These are phyloP conservation scores for Thuidium tamariscinum DNA, from an alignment of 225 moss, liverwort and hornwort genomes.

Conservation along the genomic window DNA sequence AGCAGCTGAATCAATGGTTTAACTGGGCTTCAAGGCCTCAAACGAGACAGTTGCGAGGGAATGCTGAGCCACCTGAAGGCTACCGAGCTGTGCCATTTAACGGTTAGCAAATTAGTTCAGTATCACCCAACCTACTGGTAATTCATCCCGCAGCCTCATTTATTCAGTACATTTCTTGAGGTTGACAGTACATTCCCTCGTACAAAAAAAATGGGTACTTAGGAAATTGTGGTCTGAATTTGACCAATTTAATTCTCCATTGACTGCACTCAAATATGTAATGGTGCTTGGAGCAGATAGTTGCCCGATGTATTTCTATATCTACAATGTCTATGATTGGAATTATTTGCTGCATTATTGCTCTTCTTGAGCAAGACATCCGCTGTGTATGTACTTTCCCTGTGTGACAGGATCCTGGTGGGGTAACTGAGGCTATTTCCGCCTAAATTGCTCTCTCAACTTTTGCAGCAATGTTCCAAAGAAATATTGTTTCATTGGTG, in stretches of 20 bases:
- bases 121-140: neutral
- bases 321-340: neutral
- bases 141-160: neutral
- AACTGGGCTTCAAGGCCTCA: conserved; percentile 30
- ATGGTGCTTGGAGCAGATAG: neutral
- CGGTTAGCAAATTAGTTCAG: conserved; percentile 10
- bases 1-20: conserved; percentile 66
- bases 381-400: neutral
- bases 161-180: neutral
- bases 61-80: conserved; percentile 20
- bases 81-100: conserved; percentile 38
- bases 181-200: neutral
- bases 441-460: neutral
- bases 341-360: neutral
- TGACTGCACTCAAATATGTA: neutral
- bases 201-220: neutral
- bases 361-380: neutral
- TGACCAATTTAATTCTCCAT: neutral
- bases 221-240: neutral
- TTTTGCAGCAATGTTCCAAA: neutral
- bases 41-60: conserved; percentile 19
- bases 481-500: neutral
- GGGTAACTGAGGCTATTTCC: neutral
- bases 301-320: neutral
- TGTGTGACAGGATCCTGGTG: neutral